These are phyloP conservation scores for Tetrapisispora nanseiensis DNA, from an alignment of 805 yeast species.

Conservation along the genomic window DNA sequence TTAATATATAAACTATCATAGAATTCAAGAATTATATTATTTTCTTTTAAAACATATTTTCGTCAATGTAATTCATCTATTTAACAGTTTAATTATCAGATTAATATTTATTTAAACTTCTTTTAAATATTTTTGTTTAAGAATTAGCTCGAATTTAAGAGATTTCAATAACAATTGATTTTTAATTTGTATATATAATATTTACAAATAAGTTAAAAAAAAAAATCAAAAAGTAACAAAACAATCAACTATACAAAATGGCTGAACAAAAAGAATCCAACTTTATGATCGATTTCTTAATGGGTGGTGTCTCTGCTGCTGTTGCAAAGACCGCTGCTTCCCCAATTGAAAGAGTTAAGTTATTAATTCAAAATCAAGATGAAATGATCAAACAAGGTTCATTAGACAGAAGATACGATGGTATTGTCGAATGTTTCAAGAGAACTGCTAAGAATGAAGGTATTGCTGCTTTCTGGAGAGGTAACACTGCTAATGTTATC, in stretches of 20 bases:
- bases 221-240: neutral
- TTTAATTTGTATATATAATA: neutral
- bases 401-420: slow-evolving; percentile 73
- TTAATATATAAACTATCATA: no score
- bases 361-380: slow-evolving; percentile 94
- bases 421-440: slow-evolving; percentile 88
- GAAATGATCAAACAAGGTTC: slow-evolving; percentile 98
- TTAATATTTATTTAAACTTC: no score
- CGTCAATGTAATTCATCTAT: no score
- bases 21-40: no score
- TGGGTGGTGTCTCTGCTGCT: slow-evolving; percentile 93
- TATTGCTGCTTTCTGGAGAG: slow-evolving; percentile 93
- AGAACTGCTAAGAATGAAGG: slow-evolving; percentile 95
- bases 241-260: slow-evolving; percentile 8
- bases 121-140: no score
- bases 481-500: slow-evolving; percentile 97
- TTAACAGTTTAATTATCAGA: no score
- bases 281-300: slow-evolving; percentile 62
- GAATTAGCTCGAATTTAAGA: no score
- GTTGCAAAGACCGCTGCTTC: slow-evolving; percentile 97
- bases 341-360: slow-evolving; percentile 94
- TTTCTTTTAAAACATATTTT: no score
- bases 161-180: neutral
- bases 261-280: slow-evolving; percentile 30
- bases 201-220: neutral